Base-by-base conservation (phyloP, 1,284 basidiomycete species). In the Fomitopsis betulina region DNA sequence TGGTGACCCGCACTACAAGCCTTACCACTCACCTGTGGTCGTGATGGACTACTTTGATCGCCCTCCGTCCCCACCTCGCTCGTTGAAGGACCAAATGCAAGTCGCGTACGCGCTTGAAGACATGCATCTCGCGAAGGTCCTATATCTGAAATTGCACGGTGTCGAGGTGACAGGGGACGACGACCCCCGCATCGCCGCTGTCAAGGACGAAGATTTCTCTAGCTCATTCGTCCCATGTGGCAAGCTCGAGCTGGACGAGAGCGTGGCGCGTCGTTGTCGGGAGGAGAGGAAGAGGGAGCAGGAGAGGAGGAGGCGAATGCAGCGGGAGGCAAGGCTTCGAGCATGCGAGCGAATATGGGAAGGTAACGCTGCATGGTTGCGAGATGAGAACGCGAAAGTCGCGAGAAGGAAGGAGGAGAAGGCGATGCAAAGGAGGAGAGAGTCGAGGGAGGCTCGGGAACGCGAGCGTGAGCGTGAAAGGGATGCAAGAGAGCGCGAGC, bases 201-300 rank as follows among this genome's bases (percentile, higher is more conserved):
- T 87, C 47, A 76, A 75, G 60, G 85, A 87, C 71, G 84, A 85
- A 64, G 86, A 87, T 67, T 86, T 87, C 65, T 79, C 83, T 63
- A 71, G 77, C 50, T 81, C 77, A 62, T 87, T 86, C 62, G 72
- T 83, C 3, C 84, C 86, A 2, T 74, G 76, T 47, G 83, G 82
- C 17, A 75, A 76, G 1, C 76, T 87, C 56, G 63, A 65, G 25
- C 72, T 83, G 60, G 80, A 81, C 60, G 81, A 80, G 49, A 73
- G 73, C 21, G 75, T 77, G 59, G 75, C 76, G 55, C 75, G 71
- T 38, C 54, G 60, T 23, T 61, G 67, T 40, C 57, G 56, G 23
- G 69, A 71, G 23, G 62, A 63, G 17, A 60, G 65, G 54, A 60
- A 68, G 66, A 27, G 67, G 75, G 59, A 76, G 52, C 75, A 57